These are phyloP conservation scores for Pterocarpus santalinus DNA, from an alignment of 306 rosid species.

Conservation along the genomic window DNA sequence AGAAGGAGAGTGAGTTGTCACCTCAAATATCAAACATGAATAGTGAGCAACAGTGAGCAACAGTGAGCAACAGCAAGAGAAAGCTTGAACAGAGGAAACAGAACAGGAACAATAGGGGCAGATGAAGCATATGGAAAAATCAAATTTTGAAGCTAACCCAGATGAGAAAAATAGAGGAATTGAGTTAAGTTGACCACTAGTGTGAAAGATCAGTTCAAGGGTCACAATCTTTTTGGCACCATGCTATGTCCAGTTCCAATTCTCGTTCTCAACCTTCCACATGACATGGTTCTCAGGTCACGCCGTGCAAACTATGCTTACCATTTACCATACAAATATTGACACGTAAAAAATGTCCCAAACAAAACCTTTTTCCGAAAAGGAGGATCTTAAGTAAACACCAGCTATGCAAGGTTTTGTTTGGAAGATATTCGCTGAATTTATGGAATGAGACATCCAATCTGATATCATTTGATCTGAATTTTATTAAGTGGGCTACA, in stretches of 20 bases:
- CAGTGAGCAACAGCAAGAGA: neutral
- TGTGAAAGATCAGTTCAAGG: slow-evolving; percentile 34
- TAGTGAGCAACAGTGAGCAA: slow-evolving; percentile 4
- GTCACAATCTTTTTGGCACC: slow-evolving; percentile 38
- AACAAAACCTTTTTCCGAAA: neutral
- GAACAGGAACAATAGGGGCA: neutral
- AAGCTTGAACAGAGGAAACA: slow-evolving; percentile 35
- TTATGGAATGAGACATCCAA: neutral
- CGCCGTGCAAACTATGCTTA: neutral
- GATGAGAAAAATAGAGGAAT: neutral
- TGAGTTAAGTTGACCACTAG: neutral
- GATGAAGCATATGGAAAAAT: neutral
- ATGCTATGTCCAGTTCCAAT: slow-evolving; percentile 2
- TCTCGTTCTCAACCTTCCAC: slow-evolving; percentile 12
- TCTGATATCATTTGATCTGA: neutral
- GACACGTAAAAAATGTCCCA: neutral
- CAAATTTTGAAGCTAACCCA: slow-evolving; percentile 41
- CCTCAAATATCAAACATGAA: slow-evolving; percentile 44
- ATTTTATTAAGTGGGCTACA: neutral
- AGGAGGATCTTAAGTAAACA: neutral
- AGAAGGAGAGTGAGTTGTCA: slow-evolving; percentile 1
- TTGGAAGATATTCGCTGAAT: neutral
- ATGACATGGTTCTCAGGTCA: neutral
- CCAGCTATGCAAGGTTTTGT: no score
- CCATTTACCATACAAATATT: neutral